Evolutionary conservation across 1,284 basidiomycete genomes (phyloP).

Genomic region (Ustilago vetiveriae): DNA sequence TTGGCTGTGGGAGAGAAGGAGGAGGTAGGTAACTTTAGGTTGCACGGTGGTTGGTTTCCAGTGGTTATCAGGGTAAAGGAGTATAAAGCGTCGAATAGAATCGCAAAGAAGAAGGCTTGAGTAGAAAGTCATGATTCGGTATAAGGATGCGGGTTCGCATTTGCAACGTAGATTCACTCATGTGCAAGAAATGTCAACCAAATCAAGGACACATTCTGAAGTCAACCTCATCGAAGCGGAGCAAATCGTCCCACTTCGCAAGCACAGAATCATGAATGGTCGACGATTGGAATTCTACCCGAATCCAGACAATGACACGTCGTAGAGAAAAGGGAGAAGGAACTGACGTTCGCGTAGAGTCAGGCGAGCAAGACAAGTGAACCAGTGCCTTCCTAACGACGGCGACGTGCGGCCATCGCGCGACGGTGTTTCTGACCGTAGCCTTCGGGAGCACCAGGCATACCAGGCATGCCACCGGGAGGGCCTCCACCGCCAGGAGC

Average conservation of each 20-base stretch:
- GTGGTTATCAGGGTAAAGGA: conserved; percentile 37
- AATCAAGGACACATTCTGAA: no score
- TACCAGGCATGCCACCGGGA: conserved; percentile 3
- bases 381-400: background rate
- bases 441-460: background rate
- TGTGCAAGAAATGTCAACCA: no score
- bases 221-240: no score
- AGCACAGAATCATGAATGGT: no score
- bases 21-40: conserved; percentile 38
- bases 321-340: no score
- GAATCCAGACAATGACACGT: no score
- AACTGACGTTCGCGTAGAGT: no score
- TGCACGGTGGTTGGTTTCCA: conserved; percentile 23
- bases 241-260: no score
- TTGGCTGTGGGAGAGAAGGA: conserved; percentile 53
- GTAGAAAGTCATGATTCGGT: no score
- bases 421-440: conserved; percentile 14
- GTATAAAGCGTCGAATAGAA: conserved; percentile 5
- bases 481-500: background rate
- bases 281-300: no score
- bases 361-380: background rate
- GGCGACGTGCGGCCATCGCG: conserved; percentile 12
- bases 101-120: conserved; percentile 2
- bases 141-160: no score
- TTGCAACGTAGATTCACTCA: background rate